Evolutionary conservation across 208 protist species (phyloP).

Genomic region (Leishmania martiniquensis): DNA sequence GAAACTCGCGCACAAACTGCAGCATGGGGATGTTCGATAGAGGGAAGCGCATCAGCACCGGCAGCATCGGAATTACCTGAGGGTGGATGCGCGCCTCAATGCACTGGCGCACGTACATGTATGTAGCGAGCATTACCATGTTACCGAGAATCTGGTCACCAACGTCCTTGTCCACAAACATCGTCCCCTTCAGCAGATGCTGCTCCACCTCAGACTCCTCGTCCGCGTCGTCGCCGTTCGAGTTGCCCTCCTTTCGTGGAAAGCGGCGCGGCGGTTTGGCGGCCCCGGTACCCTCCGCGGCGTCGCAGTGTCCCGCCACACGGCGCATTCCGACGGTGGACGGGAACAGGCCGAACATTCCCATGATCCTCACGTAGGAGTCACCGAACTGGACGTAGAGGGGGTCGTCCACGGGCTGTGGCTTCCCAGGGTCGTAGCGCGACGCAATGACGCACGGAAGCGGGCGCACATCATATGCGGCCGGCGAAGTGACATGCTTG

Average conservation of each 20-base stretch:
- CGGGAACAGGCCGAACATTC: conserved; percentile 82
- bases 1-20: conserved; percentile 79
- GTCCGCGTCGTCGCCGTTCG: conserved; percentile 44
- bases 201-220: conserved; percentile 38
- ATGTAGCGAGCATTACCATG: conserved; percentile 72
- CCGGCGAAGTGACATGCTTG: conserved; percentile 58
- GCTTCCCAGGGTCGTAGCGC: conserved; percentile 50
- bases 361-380: conserved; percentile 71
- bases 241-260: conserved; percentile 42
- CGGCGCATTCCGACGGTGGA: conserved; percentile 43
- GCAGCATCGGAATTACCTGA: conserved; percentile 59
- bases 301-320: background rate
- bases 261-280: conserved; percentile 14
- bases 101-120: conserved; percentile 85
- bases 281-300: background rate
- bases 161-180: conserved; percentile 87
- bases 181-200: conserved; percentile 78
- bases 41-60: conserved; percentile 59
- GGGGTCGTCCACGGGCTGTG: conserved; percentile 44
- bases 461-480: conserved; percentile 68
- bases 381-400: conserved; percentile 61
- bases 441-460: conserved; percentile 79
- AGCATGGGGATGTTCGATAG: conserved; percentile 83
- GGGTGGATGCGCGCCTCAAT: conserved; percentile 56
- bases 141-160: conserved; percentile 84